Evolutionary conservation across 345 rosid genomes (phyloP), one percentile per base, ranked within the genome.

Genomic region (Arabidopsis arenosa): DNA sequence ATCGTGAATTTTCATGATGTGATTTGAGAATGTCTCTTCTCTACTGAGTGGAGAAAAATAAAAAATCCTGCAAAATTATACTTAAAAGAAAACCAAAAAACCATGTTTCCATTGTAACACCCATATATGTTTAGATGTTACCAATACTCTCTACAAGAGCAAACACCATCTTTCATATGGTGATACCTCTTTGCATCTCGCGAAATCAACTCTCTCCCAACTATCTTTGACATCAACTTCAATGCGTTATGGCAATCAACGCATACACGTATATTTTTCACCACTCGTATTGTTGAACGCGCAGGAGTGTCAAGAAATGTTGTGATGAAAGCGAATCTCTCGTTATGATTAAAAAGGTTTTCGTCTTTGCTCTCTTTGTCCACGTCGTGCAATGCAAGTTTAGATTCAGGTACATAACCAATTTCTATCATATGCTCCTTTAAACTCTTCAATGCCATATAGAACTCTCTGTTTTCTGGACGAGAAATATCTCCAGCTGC

Each of bases 341-440:
- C 96, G 14, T 84, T 86, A 73, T 90, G 95, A 53, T 86, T 79
- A 73, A 85, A 89, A 58, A 89, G 85, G 53, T 96, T 96, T 5
- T 90, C 93, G 61, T 90, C 94, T 80, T 83, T 90, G 28, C 96
- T 80, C 82, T 90, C 96, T 79, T 82, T 81, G 71, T 93, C 97
- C 63, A 92, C 71, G 74, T 92, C 97, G 68, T 92, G 94, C 76
- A 92, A 76, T 41, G 87, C 94, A 81, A 86, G 80, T 63, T 81
- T 85, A 2, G 93, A 83, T 60, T 85, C 83, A 0, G 96, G 88
- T 68, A 87, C 75, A 56, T 89, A 89, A 39, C 98, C 98, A 21
- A 68, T 80, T 48, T 93, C 98, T 79, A 87, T 84, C 96, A 93
- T 90, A 43, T 87, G 91, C 64, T 58, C 83, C 69, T 77, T 87